phyloP scores from a whole-genome alignment of 495 filamentous ascomycete genomes.

The Aspergillus biplanus region DNA sequence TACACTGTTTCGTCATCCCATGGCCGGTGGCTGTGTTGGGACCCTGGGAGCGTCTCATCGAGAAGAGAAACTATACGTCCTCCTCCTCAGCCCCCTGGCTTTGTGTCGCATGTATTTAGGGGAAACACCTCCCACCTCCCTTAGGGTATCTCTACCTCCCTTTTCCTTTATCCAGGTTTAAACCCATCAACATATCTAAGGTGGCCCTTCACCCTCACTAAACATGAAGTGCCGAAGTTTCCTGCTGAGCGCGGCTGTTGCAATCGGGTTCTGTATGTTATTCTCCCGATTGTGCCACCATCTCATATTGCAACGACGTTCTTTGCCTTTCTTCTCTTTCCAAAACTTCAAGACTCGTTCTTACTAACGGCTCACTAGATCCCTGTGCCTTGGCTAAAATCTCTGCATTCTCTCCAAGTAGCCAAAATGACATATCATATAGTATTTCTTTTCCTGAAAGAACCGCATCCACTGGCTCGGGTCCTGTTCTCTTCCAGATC shows the following conservation, averaged over 20 bases:
- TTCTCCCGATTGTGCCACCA: not conserved
- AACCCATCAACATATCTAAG: not conserved
- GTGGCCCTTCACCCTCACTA: not conserved
- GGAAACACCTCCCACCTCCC: not conserved
- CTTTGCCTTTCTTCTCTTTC: not conserved
- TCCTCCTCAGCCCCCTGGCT: not conserved
- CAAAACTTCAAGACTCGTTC: not conserved
- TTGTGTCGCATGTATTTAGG: not conserved
- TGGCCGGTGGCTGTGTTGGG: not conserved
- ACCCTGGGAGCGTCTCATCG: not conserved
- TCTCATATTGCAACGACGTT: not conserved
- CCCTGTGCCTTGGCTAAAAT: slow-evolving; percentile 31
- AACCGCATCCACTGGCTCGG: slow-evolving; percentile 33
- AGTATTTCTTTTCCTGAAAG: slow-evolving; percentile 36
- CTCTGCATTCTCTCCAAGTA: slow-evolving; percentile 29
- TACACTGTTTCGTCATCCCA: not conserved
- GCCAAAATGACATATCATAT: slow-evolving; percentile 34
- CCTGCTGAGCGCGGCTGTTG: not conserved
- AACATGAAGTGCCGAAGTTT: slow-evolving; percentile 10
- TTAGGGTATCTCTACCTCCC: not conserved
- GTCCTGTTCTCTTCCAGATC: slow-evolving; percentile 66
- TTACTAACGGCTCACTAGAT: slow-evolving; percentile 12
- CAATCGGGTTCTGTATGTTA: slow-evolving; percentile 12
- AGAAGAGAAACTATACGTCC: not conserved
- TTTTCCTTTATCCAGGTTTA: not conserved